Evolutionary conservation across 1,284 basidiomycete species (phyloP).

Genomic region (Cutaneotrichosporon cavernicola): DNA sequence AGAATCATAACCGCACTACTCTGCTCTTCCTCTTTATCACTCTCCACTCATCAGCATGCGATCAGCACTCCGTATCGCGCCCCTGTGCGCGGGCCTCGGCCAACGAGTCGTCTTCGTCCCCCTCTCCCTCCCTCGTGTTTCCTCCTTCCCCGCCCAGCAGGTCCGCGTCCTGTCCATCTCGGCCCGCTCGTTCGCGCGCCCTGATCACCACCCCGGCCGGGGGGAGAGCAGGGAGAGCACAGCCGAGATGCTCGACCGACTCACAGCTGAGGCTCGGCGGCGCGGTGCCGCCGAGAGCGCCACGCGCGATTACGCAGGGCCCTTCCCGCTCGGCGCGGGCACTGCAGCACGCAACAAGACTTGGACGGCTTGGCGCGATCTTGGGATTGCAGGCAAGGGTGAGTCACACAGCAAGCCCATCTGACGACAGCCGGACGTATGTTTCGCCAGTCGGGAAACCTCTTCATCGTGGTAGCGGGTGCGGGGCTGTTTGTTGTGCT

Average conservation of each 20-base stretch:
- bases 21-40: not conserved
- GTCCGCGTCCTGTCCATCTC: not conserved
- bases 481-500: slow-evolving; percentile 76
- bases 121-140: not conserved
- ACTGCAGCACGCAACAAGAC: slow-evolving; percentile 56
- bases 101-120: not conserved
- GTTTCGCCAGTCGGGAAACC: slow-evolving; percentile 73
- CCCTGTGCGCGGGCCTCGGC: slow-evolving; percentile 6
- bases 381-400: slow-evolving; percentile 80
- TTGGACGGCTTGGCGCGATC: slow-evolving; percentile 68
- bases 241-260: slow-evolving; percentile 34
- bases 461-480: slow-evolving; percentile 77
- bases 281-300: slow-evolving; percentile 24
- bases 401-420: slow-evolving; percentile 38
- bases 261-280: slow-evolving; percentile 26
- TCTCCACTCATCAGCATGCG: slow-evolving; percentile 5
- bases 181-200: not conserved
- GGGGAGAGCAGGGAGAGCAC: slow-evolving; percentile 20
- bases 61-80: slow-evolving; percentile 1
- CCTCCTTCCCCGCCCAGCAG: not conserved
- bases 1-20: not conserved
- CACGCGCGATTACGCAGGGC: slow-evolving; percentile 61
- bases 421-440: slow-evolving; percentile 66
- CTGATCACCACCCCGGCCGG: slow-evolving; percentile 8
- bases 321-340: slow-evolving; percentile 75